Evolutionary conservation across 495 filamentous ascomycete species (phyloP).

Genomic region (Chaetomium cochliodes): DNA sequence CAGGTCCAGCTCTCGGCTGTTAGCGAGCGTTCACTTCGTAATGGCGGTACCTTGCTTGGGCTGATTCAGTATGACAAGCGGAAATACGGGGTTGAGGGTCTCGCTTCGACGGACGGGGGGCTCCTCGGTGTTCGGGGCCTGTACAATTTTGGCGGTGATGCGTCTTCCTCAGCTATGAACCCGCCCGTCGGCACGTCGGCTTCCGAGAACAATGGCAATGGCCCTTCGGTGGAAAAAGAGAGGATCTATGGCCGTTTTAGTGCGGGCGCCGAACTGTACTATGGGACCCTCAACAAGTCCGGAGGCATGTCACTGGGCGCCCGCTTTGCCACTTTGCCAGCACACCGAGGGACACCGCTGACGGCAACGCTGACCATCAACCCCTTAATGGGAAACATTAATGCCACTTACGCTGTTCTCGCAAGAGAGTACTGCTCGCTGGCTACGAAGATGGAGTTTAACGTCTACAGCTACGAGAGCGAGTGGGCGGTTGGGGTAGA

Average conservation of each 20-base stretch:
- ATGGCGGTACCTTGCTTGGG: constrained; percentile 73
- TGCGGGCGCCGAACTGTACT: constrained; percentile 91
- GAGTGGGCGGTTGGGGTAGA: constrained; percentile 88
- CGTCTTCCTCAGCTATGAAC: constrained; percentile 43
- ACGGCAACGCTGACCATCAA: constrained; percentile 90
- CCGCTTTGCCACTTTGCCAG: constrained; percentile 87
- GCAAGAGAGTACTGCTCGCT: constrained; percentile 78
- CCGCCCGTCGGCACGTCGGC: constrained; percentile 22
- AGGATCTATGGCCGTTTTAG: constrained; percentile 66
- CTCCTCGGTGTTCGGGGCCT: constrained; percentile 83
- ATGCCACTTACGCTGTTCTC: constrained; percentile 83
- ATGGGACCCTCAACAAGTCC: constrained; percentile 85
- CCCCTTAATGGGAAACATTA: constrained; percentile 88
- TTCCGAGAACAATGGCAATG: constrained; percentile 25
- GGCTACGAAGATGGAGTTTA: constrained; percentile 90
- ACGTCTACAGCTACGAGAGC: constrained; percentile 97
- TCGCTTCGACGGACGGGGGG: constrained; percentile 89
- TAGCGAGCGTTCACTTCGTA: constrained; percentile 69
- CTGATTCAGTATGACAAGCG: constrained; percentile 84
- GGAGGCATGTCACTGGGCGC: constrained; percentile 76
- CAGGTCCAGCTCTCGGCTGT: constrained; percentile 81
- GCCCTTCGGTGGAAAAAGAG: constrained; percentile 40
- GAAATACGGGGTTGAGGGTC: constrained; percentile 84
- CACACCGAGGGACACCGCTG: constrained; percentile 78
- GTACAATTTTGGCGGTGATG: constrained; percentile 91